Percentiles rank a stretch among this genome's conserved stretches.
These are phyloP conservation scores for Elymus sibiricus DNA, from an alignment of 176 grass and related monocot species.

Conservation along the genomic window DNA sequence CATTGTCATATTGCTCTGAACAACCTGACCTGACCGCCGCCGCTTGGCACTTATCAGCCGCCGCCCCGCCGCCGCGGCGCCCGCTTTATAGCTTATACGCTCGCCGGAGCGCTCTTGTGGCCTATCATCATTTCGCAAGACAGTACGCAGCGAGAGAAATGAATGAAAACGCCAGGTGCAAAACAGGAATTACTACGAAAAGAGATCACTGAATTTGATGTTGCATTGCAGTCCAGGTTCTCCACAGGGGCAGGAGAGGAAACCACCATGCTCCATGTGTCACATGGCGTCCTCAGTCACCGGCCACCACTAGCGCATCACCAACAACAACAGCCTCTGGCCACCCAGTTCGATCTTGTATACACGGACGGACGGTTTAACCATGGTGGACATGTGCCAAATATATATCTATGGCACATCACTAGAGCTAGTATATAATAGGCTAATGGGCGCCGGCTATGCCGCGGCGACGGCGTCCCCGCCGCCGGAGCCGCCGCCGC, in stretches of 20 bases:
- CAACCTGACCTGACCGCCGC: too few relatives aligned
- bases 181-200: background rate
- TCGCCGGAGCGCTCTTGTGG: background rate
- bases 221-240: slow-evolving; percentile 1
- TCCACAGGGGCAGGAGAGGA: background rate
- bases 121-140: background rate
- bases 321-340: background rate
- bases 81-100: background rate
- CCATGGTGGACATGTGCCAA: slow-evolving; percentile 8
- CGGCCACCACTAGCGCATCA: background rate
- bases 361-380: background rate
- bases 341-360: slow-evolving; percentile 16
- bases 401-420: background rate
- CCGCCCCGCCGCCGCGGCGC: too few relatives aligned
- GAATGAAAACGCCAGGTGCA: background rate
- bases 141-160: background rate
- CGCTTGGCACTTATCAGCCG: too few relatives aligned
- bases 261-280: background rate
- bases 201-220: background rate
- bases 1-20: too few relatives aligned
- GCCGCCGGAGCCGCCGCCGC: background rate
- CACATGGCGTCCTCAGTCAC: background rate
- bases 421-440: background rate
- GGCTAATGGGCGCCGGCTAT: slow-evolving; percentile 26
- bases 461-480: slow-evolving; percentile 61